Evolutionary conservation across 495 filamentous ascomycete genomes (phyloP), one percentile per base, ranked within the genome.

Genomic region (Penicillium nucicola): DNA sequence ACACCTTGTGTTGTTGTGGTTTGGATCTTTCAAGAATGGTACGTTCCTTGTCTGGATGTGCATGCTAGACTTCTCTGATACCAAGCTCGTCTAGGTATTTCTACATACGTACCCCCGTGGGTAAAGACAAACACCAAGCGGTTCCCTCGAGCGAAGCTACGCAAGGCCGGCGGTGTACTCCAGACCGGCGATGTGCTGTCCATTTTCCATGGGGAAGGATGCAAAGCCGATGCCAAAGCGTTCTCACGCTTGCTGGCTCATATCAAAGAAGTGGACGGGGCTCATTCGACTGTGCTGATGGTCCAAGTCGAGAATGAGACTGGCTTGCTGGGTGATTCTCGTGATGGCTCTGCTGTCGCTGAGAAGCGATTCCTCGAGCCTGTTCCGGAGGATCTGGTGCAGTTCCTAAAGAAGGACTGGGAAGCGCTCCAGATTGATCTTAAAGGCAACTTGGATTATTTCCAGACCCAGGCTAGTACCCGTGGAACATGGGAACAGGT

Each of bases 21-120:
- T 78, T 62, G 77, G 74, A 2, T 67, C 68, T 1, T 78, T 75
- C 59, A 77, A 80, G 52, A 77, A 78, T 61, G 75, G 69, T 70
- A 58, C 41, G 43, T 35, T 22, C 5, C 20, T 13, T 15, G 18
- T 23, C 18, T 7, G 4, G 7, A 18, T 10, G 8, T 40, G 6
- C 13, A 40, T 11, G 5, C 1, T 28, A 6, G 5, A 28, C 5
- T 40, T 22, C 14, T 20, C 35, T 48, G 11, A 50, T 23, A 40
- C 13, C 4, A 5, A 2, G 25, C 5, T 8, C 25, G 25, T 28
- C 25, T 18, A 67, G 50, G 53, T 10, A 50, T 69, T 36, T 70
- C 67, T 0, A 76, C 68, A 2, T 77, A 78, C 51, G 49, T 58
- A 14, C 75, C 69, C 5, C 5, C 56, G 4, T 79, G 74, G 70